Conservation (phyloP, 768 basidiomycete genomes). For the Boletus tylopilopsis region DNA sequence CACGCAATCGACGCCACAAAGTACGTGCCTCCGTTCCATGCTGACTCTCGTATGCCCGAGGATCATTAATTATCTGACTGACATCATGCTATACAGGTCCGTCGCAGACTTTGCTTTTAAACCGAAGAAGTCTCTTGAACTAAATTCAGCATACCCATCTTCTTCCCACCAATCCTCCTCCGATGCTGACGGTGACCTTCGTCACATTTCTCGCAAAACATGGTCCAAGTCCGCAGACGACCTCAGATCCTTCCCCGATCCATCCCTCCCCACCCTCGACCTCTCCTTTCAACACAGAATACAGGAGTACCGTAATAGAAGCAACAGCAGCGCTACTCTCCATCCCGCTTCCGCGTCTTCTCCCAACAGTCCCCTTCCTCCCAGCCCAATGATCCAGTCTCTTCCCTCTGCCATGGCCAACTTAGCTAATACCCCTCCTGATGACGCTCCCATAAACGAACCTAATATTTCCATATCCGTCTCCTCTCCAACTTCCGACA, state of each 20-base stretch:
- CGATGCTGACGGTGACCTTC: constrained; percentile 48
- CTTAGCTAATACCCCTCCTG: constrained; percentile 21
- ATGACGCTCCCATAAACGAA: constrained; percentile 20
- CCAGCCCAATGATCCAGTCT: constrained; percentile 37
- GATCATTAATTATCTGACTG: constrained; percentile 12
- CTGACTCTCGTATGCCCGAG: neutral
- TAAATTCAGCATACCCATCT: constrained; percentile 31
- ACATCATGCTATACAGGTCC: constrained; percentile 44
- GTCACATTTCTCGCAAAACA: constrained; percentile 61
- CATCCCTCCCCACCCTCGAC: constrained; percentile 36
- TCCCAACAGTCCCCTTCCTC: constrained; percentile 22
- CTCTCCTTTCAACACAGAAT: constrained; percentile 55
- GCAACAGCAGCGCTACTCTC: constrained; percentile 52
- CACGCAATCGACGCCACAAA: constrained; percentile 47
- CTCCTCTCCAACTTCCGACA: constrained; percentile 41
- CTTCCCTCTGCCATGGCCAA: constrained; percentile 35
- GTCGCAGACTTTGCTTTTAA: constrained; percentile 58
- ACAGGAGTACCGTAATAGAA: constrained; percentile 63
- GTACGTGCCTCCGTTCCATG: constrained; percentile 38
- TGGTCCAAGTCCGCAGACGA: constrained; percentile 85
- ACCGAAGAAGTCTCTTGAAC: constrained; percentile 43
- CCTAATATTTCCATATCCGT: constrained; percentile 46
- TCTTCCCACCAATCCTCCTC: constrained; percentile 30
- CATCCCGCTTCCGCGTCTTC: constrained; percentile 38
- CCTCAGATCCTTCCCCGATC: constrained; percentile 51